A percentile compares a stretch with the other conserved stretches of the same genome.
Evolutionary conservation across 441 rosid species (phyloP).

Genomic region (Melastoma candidum): DNA sequence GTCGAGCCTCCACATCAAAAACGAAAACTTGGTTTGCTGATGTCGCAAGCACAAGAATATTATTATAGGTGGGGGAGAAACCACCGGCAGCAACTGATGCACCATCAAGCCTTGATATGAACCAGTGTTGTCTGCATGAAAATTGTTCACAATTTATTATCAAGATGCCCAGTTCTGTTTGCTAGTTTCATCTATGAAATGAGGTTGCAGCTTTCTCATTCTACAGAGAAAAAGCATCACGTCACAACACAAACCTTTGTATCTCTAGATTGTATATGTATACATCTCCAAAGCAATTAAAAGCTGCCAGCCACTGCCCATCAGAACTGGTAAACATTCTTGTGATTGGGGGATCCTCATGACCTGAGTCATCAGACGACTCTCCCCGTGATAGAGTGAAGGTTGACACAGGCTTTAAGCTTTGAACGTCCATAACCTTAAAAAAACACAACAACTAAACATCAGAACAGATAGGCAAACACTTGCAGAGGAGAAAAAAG

Average conservation of each 20-base stretch:
- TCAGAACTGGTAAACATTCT: constrained; percentile 72
- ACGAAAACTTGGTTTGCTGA: constrained; percentile 80
- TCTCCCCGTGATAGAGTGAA: constrained; percentile 53
- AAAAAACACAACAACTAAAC: background rate
- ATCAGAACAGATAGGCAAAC: constrained; percentile 2
- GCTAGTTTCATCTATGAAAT: background rate
- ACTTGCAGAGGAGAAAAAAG: background rate
- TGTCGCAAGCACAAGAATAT: constrained; percentile 63
- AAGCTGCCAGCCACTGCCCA: constrained; percentile 89
- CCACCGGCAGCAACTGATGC: constrained; percentile 94
- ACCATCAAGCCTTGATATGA: constrained; percentile 81
- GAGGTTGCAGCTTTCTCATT: background rate
- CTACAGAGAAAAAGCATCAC: background rate
- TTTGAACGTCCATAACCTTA: constrained; percentile 58
- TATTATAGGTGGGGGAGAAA: constrained; percentile 65
- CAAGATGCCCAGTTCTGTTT: background rate
- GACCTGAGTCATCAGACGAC: constrained; percentile 32
- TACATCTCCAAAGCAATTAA: constrained; percentile 88
- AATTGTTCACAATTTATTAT: background rate
- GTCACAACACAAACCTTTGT: constrained; percentile 40
- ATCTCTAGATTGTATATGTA: constrained; percentile 72
- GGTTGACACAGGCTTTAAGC: constrained; percentile 45
- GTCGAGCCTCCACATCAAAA: constrained; percentile 82
- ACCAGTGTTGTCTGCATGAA: constrained; percentile 87
- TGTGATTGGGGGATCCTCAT: constrained; percentile 79